These are phyloP conservation scores for Puccinia coronata DNA, from an alignment of 1,284 basidiomycete genomes.

Conservation along the genomic window DNA sequence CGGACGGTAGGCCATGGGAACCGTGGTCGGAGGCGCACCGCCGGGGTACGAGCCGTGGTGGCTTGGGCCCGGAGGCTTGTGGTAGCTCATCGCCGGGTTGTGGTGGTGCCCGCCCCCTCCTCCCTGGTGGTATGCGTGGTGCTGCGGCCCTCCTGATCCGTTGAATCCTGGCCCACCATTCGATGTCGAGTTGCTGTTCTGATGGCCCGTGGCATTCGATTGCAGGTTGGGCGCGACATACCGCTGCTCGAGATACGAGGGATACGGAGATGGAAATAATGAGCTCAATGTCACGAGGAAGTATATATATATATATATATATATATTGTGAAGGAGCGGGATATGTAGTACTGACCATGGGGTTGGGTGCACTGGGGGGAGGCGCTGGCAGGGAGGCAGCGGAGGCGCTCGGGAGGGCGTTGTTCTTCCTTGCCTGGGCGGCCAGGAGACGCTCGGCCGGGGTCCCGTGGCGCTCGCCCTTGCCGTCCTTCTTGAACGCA, in stretches of 20 bases:
- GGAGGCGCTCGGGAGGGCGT: constrained; percentile 69
- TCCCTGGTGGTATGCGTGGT: constrained; percentile 12
- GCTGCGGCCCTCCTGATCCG: constrained; percentile 4
- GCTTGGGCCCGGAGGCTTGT: constrained; percentile 27
- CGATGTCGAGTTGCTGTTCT: constrained; percentile 20
- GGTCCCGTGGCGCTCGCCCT: constrained; percentile 95
- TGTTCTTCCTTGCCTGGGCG: constrained; percentile 91
- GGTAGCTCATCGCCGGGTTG: constrained; percentile 31
- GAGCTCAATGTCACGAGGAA: too few relatives aligned
- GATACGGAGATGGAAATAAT: not conserved
- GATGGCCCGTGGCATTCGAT: constrained; percentile 15
- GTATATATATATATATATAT: too few relatives aligned
- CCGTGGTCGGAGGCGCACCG: constrained; percentile 66
- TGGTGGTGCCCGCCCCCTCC: constrained; percentile 3
- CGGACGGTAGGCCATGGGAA: constrained; percentile 78
- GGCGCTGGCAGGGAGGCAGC: constrained; percentile 66
- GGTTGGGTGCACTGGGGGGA: constrained; percentile 61
- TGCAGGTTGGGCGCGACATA: constrained; percentile 52
- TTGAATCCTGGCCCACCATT: constrained; percentile 52
- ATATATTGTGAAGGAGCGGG: too few relatives aligned
- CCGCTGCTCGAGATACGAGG: not conserved
- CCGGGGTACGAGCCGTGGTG: constrained; percentile 12
- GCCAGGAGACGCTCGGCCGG: constrained; percentile 91
- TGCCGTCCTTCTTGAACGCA: constrained; percentile 98
- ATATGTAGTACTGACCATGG: constrained; percentile 62